These are phyloP conservation scores for Microstroma glucosiphilum DNA, from an alignment of 1,284 basidiomycete species.

Conservation along the genomic window DNA sequence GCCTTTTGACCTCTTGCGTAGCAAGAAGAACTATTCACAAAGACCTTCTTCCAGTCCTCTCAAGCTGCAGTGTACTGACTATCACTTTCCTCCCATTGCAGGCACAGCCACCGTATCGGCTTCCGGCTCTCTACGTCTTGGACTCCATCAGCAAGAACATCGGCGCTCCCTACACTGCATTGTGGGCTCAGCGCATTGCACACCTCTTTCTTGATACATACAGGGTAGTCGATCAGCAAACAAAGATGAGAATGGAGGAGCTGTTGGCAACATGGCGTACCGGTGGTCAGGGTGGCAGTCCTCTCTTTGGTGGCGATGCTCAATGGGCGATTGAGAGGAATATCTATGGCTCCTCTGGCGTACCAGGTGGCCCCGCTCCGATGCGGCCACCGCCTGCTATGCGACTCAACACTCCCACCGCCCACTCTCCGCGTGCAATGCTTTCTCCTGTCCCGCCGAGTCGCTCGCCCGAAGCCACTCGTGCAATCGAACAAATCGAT, in stretches of 20 bases:
- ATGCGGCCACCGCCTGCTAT: background rate
- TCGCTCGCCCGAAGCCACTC: constrained; percentile 14
- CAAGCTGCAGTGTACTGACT: background rate
- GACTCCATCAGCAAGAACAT: constrained; percentile 67
- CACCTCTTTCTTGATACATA: constrained; percentile 47
- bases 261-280: constrained; percentile 46
- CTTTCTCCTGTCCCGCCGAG: background rate
- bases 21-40: no score
- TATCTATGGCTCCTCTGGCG: constrained; percentile 37
- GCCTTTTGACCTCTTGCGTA: no score
- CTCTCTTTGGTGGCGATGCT: constrained; percentile 40
- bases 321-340: constrained; percentile 43
- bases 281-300: constrained; percentile 27
- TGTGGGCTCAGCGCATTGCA: constrained; percentile 40
- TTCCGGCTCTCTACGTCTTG: constrained; percentile 88
- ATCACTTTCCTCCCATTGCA: constrained; percentile 13
- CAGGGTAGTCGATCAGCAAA: constrained; percentile 44
- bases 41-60: background rate
- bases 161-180: constrained; percentile 41
- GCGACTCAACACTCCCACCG: background rate
- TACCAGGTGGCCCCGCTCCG: background rate
- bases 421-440: background rate
- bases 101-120: constrained; percentile 67
- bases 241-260: constrained; percentile 46
- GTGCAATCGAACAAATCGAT: constrained; percentile 40